phyloP scores from a whole-genome alignment of 306 rosid species.

The Fragaria nilgerrensis region DNA sequence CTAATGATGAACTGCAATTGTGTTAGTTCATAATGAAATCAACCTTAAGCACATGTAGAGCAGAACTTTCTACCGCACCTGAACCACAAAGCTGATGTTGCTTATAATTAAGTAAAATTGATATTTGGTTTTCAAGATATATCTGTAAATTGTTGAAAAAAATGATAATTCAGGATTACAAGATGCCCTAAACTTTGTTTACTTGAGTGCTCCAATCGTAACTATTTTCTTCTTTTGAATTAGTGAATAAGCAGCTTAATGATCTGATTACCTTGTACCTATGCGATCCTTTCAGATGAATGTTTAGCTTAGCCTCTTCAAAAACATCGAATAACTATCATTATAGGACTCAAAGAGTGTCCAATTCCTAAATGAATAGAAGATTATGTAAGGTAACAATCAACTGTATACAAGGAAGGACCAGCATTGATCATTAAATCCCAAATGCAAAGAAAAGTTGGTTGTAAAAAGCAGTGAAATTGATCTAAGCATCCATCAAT shows the following conservation, averaged over 20 bases:
- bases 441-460: neutral
- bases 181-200: neutral
- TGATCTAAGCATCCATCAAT: neutral
- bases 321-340: neutral
- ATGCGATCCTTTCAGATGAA: neutral
- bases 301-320: neutral
- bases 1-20: neutral
- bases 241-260: neutral
- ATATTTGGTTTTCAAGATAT: neutral
- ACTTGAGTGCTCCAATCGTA: neutral
- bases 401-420: neutral
- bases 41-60: neutral
- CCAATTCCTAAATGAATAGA: neutral
- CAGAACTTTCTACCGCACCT: neutral
- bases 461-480: conserved; percentile 7
- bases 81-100: neutral
- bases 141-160: neutral
- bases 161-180: neutral
- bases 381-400: neutral
- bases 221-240: neutral
- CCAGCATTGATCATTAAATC: neutral
- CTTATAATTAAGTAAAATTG: neutral
- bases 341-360: neutral
- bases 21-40: neutral
- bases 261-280: neutral